Evolutionary conservation across 192 early-diverging fungal genomes (phyloP), one percentile per base, ranked within the genome.

Genomic region (Dispira parvispora): DNA sequence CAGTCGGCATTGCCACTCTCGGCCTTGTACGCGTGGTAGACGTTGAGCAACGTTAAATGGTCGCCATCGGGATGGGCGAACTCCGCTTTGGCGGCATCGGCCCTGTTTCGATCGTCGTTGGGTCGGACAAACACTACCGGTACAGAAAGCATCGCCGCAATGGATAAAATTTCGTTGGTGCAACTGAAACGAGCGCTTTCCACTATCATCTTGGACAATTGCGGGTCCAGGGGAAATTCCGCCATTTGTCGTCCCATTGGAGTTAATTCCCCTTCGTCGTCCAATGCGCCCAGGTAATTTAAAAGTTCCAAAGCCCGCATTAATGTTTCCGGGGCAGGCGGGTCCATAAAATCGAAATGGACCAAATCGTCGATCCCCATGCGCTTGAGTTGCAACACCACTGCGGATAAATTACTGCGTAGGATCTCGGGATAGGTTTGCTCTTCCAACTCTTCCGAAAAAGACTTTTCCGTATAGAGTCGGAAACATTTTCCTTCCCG

Each of bases 271-370:
- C 94, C 94, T 70, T 98, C 92, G 68, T 96, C 92, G 62, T 96
- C 88, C 46, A 99, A 71, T 11, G 91, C 95, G 11, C 83, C 95
- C 23, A 99, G 78, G 65, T 93, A 98, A 68, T 98, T 93, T 13
- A 99, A 70, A 28, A 96, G 72, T 73, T 98, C 97, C 27, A 99
- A 74, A 8, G 97, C 97, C 53, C 95, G 83, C 94, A 98, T 99
- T 49, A 98, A 70, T 1, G 95, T 98, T 71, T 98, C 94, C 8
- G 95, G 95, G 0, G 97, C 95, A 64, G 94, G 95, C 18, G 96
- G 91, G 64, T 99, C 96, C 93, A 99, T 96, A 53, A 98, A 96
- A 74, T 99, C 97, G 72, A 99, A 94, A 66, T 99, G 93, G 3
- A 98, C 94, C 45, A 99, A 74, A 71, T 98, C 92, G 67, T 98